phyloP scores from a whole-genome alignment of 768 basidiomycete genomes.

The Fomitopsis serialis region DNA sequence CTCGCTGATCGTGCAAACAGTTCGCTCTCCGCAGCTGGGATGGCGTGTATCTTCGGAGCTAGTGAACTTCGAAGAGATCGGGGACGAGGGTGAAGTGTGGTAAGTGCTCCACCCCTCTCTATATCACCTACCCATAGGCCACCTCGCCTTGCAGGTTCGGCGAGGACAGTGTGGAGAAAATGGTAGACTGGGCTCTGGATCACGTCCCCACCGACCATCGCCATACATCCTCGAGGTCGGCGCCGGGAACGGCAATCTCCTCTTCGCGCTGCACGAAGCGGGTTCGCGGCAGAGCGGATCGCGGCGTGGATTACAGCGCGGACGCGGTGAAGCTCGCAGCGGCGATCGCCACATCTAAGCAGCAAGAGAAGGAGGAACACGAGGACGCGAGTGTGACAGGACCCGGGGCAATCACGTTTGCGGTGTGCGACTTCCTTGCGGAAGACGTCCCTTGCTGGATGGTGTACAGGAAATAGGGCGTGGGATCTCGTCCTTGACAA shows the following conservation, averaged over 20 bases:
- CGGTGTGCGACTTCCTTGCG: constrained; percentile 58
- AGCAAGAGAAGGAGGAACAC: constrained; percentile 9
- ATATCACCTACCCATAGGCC: neutral
- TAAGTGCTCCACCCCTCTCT: neutral
- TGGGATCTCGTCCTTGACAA: constrained; percentile 85
- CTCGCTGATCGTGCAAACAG: too few relatives aligned
- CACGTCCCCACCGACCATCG: constrained; percentile 43
- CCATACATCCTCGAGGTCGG: constrained; percentile 69
- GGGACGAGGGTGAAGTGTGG: constrained; percentile 87
- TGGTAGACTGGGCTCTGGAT: constrained; percentile 67
- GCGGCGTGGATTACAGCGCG: constrained; percentile 74
- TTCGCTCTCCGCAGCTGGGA: constrained; percentile 60
- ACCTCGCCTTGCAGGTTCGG: constrained; percentile 60
- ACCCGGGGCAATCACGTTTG: constrained; percentile 43
- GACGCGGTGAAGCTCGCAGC: constrained; percentile 63
- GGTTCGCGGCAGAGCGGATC: constrained; percentile 48
- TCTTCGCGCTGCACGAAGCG: constrained; percentile 64
- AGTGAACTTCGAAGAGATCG: constrained; percentile 65
- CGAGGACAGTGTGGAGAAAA: constrained; percentile 66
- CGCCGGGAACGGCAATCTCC: constrained; percentile 72
- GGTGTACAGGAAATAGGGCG: constrained; percentile 9
- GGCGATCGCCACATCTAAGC: constrained; percentile 40
- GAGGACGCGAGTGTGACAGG: constrained; percentile 20
- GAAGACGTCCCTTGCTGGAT: constrained; percentile 37
- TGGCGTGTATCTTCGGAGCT: constrained; percentile 67